Evolutionary conservation across 108 stramenopile genomes (phyloP).

Genomic region (Thalassiosira profunda): DNA sequence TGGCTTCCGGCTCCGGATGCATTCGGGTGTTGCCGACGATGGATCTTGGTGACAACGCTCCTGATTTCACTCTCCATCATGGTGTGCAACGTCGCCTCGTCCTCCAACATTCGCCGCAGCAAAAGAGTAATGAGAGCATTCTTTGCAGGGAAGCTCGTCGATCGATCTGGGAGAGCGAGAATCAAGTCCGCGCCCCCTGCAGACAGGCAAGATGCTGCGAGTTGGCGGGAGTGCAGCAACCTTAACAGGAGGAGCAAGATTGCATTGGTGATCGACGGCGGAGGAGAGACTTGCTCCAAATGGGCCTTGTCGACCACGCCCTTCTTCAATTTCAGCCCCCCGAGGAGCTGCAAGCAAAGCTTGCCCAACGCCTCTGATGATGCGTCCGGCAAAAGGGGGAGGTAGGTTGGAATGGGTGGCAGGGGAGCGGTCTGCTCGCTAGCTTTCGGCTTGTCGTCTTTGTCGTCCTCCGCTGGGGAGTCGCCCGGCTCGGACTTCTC

Average conservation of each 20-base stretch:
- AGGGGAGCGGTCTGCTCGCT: conserved; percentile 20
- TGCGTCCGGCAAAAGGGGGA: conserved; percentile 63
- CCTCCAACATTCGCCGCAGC: conserved; percentile 89
- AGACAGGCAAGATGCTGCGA: conserved; percentile 64
- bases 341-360: conserved; percentile 71
- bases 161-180: conserved; percentile 57
- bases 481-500: conserved; percentile 9
- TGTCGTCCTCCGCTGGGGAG: not conserved
- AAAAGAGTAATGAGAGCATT: conserved; percentile 67
- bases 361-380: conserved; percentile 55
- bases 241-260: conserved; percentile 74
- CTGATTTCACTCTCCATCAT: conserved; percentile 95
- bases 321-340: conserved; percentile 44
- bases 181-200: conserved; percentile 82
- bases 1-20: conserved; percentile 19
- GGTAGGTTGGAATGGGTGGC: conserved; percentile 60
- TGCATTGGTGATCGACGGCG: conserved; percentile 57
- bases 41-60: conserved; percentile 57
- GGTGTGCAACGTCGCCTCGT: conserved; percentile 82
- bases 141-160: conserved; percentile 80
- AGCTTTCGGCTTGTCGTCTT: not conserved
- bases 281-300: conserved; percentile 30
- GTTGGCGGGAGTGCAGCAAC: conserved; percentile 68
- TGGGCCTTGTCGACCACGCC: conserved; percentile 16
- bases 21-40: conserved; percentile 51